Evolutionary conservation across 495 filamentous ascomycete species (phyloP).

Genomic region (Aspergillus hancockii): DNA sequence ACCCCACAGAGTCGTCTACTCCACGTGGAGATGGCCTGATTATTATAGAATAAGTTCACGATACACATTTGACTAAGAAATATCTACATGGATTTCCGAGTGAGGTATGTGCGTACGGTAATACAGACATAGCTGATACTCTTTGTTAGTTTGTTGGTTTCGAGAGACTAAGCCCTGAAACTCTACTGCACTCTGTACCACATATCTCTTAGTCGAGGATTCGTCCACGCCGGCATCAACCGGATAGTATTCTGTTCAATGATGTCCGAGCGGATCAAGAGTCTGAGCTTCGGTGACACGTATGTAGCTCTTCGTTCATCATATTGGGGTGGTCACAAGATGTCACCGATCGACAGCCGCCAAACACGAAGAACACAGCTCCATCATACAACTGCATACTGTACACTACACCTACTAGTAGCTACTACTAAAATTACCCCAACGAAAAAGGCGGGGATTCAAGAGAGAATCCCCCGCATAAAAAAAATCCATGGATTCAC

Average conservation of each 20-base stretch:
- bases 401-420: not conserved
- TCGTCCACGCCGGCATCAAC: too few species aligned
- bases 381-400: too few species aligned
- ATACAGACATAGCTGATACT: not conserved
- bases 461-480: not conserved
- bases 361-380: too few species aligned
- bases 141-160: too few species aligned
- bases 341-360: not conserved
- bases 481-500: not conserved
- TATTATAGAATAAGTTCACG: not conserved
- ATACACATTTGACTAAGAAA: too few species aligned
- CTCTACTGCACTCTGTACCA: not conserved
- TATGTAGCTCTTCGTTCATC: too few species aligned
- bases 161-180: not conserved
- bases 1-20: not conserved
- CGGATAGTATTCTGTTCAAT: too few species aligned
- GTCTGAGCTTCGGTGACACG: not conserved
- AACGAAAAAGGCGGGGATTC: not conserved
- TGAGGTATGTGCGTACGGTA: not conserved
- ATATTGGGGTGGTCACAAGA: not conserved
- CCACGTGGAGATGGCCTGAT: not conserved
- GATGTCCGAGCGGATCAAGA: too few species aligned
- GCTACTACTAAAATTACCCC: not conserved
- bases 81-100: too few species aligned
- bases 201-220: not conserved